Evolutionary conservation across 176 grass and related monocot genomes (phyloP), one percentile per base, ranked within the genome.

Genomic region (Canna indica): DNA sequence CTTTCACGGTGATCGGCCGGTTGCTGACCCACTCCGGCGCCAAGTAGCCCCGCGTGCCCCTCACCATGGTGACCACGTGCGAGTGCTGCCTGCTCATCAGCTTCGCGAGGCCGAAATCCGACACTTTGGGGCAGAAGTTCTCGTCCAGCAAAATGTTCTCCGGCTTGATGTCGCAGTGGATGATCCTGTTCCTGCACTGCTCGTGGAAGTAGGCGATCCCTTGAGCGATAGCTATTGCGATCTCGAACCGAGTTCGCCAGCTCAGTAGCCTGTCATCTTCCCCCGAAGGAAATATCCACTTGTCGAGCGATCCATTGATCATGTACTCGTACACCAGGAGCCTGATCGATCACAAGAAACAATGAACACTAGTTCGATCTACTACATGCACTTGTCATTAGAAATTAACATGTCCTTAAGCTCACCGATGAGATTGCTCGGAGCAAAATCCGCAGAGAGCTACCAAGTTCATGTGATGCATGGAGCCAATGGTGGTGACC

Each of bases 131-230:
- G 30, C 68, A 71, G 29, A 71, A 71, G 44, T 71, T 27, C 68
- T 52, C 68, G 28, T 82, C 75, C 4, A 92, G 22, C 2, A 85
- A 63, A 36, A 91, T 91, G 81, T 91, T 91, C 61, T 91, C 89
- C 17, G 85, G 89, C 70, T 91, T 88, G 61, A 91, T 47, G 77
- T 85, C 89, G 59, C 84, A 85, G 80, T 91, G 85, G 22, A 87
- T 85, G 52, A 91, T 91, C 68, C 79, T 67, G 71, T 85, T 79
- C 41, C 73, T 45, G 64, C 85, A 91, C 39, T 64, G 78, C 50
- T 83, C 64, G 20, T 88, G 89, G 14, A 88, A 65, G 62, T 65
- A 65, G 7, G 62, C 62, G 33, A 65, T 65, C 14, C 68, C 68
- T n/a, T 71, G 68, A 71, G 68, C 68, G 3, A 71, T 71, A 16